These are phyloP conservation scores for Populus alba DNA, from an alignment of 345 rosid genomes.

Conservation along the genomic window DNA sequence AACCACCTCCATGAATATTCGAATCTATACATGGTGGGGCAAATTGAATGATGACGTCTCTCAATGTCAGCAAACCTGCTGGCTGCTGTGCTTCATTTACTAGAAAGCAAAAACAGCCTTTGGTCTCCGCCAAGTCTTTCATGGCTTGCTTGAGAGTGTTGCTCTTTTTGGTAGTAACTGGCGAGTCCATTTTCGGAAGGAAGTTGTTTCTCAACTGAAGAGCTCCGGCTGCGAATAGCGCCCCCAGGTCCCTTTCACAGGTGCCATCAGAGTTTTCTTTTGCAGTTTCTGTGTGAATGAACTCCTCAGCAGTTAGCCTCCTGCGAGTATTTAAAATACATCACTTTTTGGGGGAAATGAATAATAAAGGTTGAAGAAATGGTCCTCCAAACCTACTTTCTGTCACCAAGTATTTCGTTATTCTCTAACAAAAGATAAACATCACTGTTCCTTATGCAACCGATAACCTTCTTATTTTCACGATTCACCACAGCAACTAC, in stretches of 20 bases:
- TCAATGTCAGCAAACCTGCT: constrained; percentile 20
- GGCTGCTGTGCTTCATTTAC: constrained; percentile 23
- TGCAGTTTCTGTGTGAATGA: constrained; percentile 26
- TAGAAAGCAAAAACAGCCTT: constrained; percentile 26
- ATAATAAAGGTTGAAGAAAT: neutral
- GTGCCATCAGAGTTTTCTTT: constrained; percentile 13
- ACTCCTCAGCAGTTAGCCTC: constrained; percentile 20
- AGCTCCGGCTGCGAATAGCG: constrained; percentile 30
- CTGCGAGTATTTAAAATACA: constrained; percentile 12
- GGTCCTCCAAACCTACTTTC: constrained; percentile 17
- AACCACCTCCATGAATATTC: constrained; percentile 32
- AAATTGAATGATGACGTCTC: constrained; percentile 39
- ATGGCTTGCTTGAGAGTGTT: constrained; percentile 45
- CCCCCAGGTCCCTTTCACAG: constrained; percentile 23
- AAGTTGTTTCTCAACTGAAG: constrained; percentile 22
- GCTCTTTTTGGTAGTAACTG: constrained; percentile 24
- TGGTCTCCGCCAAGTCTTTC: constrained; percentile 30
- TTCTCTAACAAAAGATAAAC: constrained; percentile 36
- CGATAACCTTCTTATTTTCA: constrained; percentile 22
- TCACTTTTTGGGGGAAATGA: neutral
- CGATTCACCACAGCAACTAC: constrained; percentile 21
- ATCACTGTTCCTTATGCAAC: constrained; percentile 28
- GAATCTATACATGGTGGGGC: constrained; percentile 41
- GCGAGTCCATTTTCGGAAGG: constrained; percentile 41
- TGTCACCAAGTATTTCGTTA: constrained; percentile 10